These are phyloP conservation scores for Amphirosellinia nigrospora DNA, from an alignment of 495 filamentous ascomycete species.

Conservation along the genomic window DNA sequence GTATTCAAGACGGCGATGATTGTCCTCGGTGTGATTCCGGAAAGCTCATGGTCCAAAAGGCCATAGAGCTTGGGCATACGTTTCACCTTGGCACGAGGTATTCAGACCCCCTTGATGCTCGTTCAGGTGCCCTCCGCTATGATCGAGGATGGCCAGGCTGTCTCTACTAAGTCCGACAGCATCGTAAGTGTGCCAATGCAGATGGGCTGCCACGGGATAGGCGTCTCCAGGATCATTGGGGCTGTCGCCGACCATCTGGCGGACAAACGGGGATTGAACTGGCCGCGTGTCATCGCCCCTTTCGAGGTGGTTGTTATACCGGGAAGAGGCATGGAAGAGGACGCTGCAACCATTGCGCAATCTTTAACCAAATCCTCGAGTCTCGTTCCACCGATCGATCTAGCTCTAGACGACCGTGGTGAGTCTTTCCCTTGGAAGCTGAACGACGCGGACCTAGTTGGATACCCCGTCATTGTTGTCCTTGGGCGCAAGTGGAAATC, in stretches of 20 bases:
- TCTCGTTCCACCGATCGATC: conserved; percentile 54
- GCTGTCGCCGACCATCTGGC: conserved; percentile 78
- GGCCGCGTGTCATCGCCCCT: conserved; percentile 86
- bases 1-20: conserved; percentile 68
- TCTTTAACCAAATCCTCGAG: conserved; percentile 41
- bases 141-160: conserved; percentile 14
- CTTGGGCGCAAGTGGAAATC: conserved; percentile 77
- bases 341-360: conserved; percentile 65
- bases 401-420: conserved; percentile 76
- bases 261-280: conserved; percentile 79
- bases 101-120: conserved; percentile 71
- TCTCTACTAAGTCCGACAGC: conserved; percentile 21
- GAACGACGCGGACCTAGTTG: conserved; percentile 84
- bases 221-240: conserved; percentile 87
- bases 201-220: conserved; percentile 98
- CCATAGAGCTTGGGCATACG: conserved; percentile 92
- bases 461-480: conserved; percentile 82
- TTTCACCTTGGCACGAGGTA: conserved; percentile 94
- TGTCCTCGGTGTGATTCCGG: conserved; percentile 75
- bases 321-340: conserved; percentile 55
- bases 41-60: conserved; percentile 67
- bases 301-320: conserved; percentile 79
- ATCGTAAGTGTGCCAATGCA: conserved; percentile 62
- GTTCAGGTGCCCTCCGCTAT: conserved; percentile 29
- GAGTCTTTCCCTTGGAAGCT: conserved; percentile 80